Conservation (phyloP, 1,284 basidiomycete species). For the Ustilago loliicola region DNA sequence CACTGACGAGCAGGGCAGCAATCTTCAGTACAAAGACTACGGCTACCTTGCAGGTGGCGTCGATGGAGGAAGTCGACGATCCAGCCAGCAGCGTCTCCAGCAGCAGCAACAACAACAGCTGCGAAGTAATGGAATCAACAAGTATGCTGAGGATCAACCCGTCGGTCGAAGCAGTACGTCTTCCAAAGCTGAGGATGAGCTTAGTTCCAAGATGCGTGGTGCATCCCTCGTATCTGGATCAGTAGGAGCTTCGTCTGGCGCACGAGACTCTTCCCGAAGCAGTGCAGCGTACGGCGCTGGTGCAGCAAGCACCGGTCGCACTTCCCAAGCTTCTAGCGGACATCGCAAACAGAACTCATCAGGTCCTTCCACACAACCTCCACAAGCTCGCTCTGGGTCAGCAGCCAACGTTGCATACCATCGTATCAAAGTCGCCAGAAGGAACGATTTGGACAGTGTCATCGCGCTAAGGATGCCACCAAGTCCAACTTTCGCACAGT, state of each 20-base stretch:
- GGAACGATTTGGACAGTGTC: slow-evolving; percentile 84
- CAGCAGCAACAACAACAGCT: slow-evolving; percentile 15
- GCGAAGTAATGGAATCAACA: slow-evolving; percentile 38
- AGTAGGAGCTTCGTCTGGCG: slow-evolving; percentile 21
- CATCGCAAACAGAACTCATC: slow-evolving; percentile 48
- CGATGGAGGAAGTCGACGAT: slow-evolving; percentile 14
- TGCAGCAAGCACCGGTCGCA: slow-evolving; percentile 29
- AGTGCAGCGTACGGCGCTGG: slow-evolving; percentile 33
- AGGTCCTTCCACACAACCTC: slow-evolving; percentile 29
- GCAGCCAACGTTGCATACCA: slow-evolving; percentile 71
- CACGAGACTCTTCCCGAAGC: slow-evolving; percentile 38
- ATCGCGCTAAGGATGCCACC: slow-evolving; percentile 98
- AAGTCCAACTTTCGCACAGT: slow-evolving; percentile 83
- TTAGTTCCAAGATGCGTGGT: slow-evolving; percentile 39
- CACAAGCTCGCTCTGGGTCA: slow-evolving; percentile 31
- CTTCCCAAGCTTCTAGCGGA: slow-evolving; percentile 48
- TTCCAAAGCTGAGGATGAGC: slow-evolving; percentile 37
- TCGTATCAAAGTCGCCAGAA: slow-evolving; percentile 97
- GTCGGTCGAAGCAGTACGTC: slow-evolving; percentile 39
- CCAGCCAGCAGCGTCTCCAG: slow-evolving; percentile 21
- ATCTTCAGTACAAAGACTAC: slow-evolving; percentile 46
- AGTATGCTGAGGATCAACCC: slow-evolving; percentile 51
- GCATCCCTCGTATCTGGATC: slow-evolving; percentile 32
- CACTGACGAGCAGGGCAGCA: slow-evolving; percentile 22
- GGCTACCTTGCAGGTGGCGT: slow-evolving; percentile 39